A percentile compares a stretch with the other conserved stretches of the same genome.
Evolutionary conservation across 495 filamentous ascomycete genomes (phyloP).

Genomic region (Talaromyces adpressus): DNA sequence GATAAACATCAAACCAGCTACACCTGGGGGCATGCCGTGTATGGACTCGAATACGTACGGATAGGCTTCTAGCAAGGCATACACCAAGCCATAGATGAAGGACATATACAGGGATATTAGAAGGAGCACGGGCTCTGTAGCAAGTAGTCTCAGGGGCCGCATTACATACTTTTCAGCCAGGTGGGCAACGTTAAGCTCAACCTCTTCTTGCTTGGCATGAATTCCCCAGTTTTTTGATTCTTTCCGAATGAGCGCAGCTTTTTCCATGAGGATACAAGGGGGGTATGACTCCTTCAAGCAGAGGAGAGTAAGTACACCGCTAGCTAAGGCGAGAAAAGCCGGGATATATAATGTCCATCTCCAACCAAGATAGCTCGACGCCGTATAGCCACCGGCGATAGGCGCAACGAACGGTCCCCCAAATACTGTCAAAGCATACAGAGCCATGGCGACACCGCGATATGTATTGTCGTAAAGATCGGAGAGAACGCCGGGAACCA

Average conservation of each 20-base stretch:
- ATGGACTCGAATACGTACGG: conserved; percentile 32
- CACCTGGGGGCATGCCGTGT: conserved; percentile 28
- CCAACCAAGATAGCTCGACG: conserved; percentile 31
- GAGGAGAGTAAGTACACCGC: conserved; percentile 18
- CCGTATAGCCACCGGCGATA: conserved; percentile 24
- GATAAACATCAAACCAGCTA: conserved; percentile 32
- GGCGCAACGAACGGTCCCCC: conserved; percentile 30
- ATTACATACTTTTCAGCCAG: conserved; percentile 35
- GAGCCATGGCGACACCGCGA: conserved; percentile 27
- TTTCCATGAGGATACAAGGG: conserved; percentile 29
- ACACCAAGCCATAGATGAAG: conserved; percentile 39
- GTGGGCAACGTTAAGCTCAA: conserved; percentile 30
- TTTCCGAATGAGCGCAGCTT: conserved; percentile 31
- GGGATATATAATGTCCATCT: conserved; percentile 42
- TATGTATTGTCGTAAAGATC: conserved; percentile 29
- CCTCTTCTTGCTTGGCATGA: conserved; percentile 41
- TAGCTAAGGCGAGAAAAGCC: conserved; percentile 26
- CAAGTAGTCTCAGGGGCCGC: conserved; percentile 35
- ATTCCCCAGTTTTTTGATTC: conserved; percentile 39
- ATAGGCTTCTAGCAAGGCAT: conserved; percentile 38
- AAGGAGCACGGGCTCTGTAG: conserved; percentile 39
- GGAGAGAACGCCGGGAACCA: conserved; percentile 27
- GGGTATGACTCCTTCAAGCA: conserved; percentile 35
- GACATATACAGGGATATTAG: conserved; percentile 40
- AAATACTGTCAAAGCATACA: conserved; percentile 31